Evolutionary conservation across 148 eudicot species (phyloP).

Genomic region (Rhododendron kiyosumense): DNA sequence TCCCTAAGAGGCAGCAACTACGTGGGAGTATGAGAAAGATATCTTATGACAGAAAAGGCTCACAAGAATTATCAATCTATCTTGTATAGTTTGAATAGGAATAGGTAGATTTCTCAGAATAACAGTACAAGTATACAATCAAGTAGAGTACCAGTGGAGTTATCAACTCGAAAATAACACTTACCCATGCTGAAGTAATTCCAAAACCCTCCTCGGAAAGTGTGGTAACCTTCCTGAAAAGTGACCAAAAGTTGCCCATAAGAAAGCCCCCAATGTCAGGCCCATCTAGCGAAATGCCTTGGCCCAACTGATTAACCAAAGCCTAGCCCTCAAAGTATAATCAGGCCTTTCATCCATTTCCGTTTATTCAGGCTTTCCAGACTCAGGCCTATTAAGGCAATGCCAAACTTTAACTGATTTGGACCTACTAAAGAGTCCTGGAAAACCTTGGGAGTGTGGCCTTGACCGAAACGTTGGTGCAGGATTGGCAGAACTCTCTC

Average conservation of each 20-base stretch:
- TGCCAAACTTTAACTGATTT: too few relatives aligned
- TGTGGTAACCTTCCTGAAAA: conserved; percentile 70
- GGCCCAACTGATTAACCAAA: too few relatives aligned
- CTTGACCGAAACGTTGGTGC: too few relatives aligned
- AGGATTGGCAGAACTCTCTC: too few relatives aligned
- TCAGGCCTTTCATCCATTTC: too few relatives aligned
- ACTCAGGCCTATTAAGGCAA: too few relatives aligned
- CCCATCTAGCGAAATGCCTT: too few relatives aligned
- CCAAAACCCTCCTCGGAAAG: conserved; percentile 97
- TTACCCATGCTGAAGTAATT: conserved; percentile 97
- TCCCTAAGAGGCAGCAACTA: not conserved
- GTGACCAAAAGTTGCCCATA: conserved; percentile 4
- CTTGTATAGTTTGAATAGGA: not conserved
- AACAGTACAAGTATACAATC: not conserved
- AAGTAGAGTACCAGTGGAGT: not conserved
- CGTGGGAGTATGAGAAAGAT: not conserved
- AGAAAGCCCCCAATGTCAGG: not conserved
- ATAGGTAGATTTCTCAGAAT: not conserved
- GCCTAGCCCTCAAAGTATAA: too few relatives aligned
- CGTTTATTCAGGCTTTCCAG: too few relatives aligned
- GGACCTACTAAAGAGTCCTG: too few relatives aligned
- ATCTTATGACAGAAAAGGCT: not conserved
- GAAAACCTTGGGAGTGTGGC: too few relatives aligned
- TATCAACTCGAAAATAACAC: conserved; percentile 7
- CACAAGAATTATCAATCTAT: not conserved